A percentile compares a stretch with the other conserved stretches of the same genome.
These are phyloP conservation scores for Phenoliferia sp. DNA, from an alignment of 1,284 basidiomycete genomes.

Conservation along the genomic window DNA sequence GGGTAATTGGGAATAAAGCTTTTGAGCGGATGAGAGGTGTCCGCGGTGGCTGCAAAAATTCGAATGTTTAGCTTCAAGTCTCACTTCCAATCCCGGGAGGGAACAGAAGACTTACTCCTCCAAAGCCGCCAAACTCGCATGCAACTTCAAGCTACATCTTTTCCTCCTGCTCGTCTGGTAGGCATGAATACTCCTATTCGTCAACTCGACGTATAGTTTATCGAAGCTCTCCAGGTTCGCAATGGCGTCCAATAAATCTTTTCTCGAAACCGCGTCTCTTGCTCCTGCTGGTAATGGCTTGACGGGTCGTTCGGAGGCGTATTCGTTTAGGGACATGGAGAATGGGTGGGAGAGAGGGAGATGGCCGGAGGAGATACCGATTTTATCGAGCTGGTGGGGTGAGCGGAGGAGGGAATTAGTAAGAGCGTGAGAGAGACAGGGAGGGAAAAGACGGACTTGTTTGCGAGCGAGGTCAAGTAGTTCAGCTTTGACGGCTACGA, in stretches of 20 bases:
- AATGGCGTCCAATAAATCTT: slow-evolving; percentile 61
- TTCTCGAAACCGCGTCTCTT: slow-evolving; percentile 52
- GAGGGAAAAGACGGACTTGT: slow-evolving; percentile 57
- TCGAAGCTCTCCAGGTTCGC: slow-evolving; percentile 60
- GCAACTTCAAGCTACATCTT: slow-evolving; percentile 76
- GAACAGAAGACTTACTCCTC: slow-evolving; percentile 59
- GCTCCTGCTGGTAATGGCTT: background rate
- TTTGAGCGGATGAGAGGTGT: slow-evolving; percentile 57
- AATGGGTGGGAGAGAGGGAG: slow-evolving; percentile 70
- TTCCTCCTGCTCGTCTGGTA: slow-evolving; percentile 73
- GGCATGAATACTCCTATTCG: slow-evolving; percentile 73
- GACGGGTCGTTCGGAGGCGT: background rate
- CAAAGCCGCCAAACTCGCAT: slow-evolving; percentile 75
- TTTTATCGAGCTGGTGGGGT: slow-evolving; percentile 63
- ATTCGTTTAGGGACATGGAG: slow-evolving; percentile 48
- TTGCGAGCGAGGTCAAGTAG: slow-evolving; percentile 71
- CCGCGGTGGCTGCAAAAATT: slow-evolving; percentile 56
- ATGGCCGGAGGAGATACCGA: slow-evolving; percentile 67
- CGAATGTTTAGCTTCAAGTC: background rate
- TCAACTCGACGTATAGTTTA: slow-evolving; percentile 64
- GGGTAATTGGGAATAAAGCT: slow-evolving; percentile 68
- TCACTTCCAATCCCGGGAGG: background rate
- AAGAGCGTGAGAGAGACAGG: background rate
- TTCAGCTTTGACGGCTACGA: slow-evolving; percentile 60
- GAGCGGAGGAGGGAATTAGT: slow-evolving; percentile 10